These are phyloP conservation scores for Aspergillus aculeatus DNA, from an alignment of 2,329 filamentous ascomycete genomes.

Conservation along the genomic window DNA sequence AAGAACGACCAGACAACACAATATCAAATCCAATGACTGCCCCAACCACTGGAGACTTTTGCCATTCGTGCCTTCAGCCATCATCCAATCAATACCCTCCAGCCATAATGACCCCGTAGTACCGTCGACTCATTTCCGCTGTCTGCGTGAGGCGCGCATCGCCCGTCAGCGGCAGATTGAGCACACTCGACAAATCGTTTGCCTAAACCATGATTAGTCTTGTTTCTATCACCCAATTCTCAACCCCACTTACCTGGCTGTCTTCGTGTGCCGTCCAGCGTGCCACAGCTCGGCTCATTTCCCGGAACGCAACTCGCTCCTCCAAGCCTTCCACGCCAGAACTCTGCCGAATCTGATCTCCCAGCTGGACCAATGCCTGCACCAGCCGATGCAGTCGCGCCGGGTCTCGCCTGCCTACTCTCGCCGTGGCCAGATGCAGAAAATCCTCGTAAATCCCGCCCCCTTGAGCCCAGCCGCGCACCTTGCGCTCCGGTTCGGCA, in stretches of 20 bases:
- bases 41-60: not conserved
- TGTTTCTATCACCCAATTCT: not conserved
- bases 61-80: not conserved
- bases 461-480: conserved; percentile 73
- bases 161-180: conserved; percentile 59
- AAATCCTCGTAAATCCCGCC: conserved; percentile 75
- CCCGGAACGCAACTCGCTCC: conserved; percentile 71
- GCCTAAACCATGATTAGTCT: conserved; percentile 20
- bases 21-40: not conserved
- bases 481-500: conserved; percentile 57
- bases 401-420: conserved; percentile 41
- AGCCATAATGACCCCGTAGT: conserved; percentile 65
- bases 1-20: not conserved
- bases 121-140: conserved; percentile 65
- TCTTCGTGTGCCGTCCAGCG: conserved; percentile 61
- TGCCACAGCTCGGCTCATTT: conserved; percentile 75
- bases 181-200: conserved; percentile 39
- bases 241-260: conserved; percentile 53
- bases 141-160: conserved; percentile 71
- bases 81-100: conserved; percentile 35
- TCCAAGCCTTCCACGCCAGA: conserved; percentile 55
- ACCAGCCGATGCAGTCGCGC: conserved; percentile 47
- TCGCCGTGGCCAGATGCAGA: conserved; percentile 49
- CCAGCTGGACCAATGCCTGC: conserved; percentile 46
- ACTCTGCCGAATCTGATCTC: conserved; percentile 44